Conservation (phyloP, 306 rosid species). For the Sechiopsis laciniata region DNA sequence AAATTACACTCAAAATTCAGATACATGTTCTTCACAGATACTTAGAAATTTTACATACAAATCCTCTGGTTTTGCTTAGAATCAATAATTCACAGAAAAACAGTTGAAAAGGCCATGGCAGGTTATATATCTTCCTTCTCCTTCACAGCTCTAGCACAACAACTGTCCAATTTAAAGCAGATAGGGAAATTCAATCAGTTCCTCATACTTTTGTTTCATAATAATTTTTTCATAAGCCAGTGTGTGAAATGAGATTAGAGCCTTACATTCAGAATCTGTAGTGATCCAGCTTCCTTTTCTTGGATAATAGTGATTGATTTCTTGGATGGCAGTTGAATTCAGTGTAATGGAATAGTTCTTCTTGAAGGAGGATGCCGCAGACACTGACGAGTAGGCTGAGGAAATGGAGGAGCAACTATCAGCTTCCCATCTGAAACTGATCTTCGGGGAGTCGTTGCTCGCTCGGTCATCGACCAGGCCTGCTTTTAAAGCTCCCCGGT, state of each 20-base stretch:
- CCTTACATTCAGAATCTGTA: conserved; percentile 82
- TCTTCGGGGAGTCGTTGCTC: conserved; percentile 68
- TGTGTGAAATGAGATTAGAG: not conserved
- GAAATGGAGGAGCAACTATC: conserved; percentile 73
- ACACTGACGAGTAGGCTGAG: conserved; percentile 48
- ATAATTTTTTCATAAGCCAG: not conserved
- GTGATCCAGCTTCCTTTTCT: conserved; percentile 88
- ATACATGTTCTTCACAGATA: not conserved
- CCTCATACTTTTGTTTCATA: conserved; percentile 3
- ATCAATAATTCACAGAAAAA: not conserved
- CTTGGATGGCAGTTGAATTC: conserved; percentile 31
- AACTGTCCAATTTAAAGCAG: conserved; percentile 39
- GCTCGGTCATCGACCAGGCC: conserved; percentile 47
- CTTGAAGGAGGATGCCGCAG: conserved; percentile 44
- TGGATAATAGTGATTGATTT: conserved; percentile 26
- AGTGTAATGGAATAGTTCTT: conserved; percentile 34
- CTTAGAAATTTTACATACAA: conserved; percentile 1
- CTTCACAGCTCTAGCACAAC: conserved; percentile 89
- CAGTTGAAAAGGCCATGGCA: not conserved
- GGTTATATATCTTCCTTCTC: conserved; percentile 1
- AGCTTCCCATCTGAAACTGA: conserved; percentile 84
- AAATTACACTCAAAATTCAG: conserved; percentile 9
- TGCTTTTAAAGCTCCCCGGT: conserved; percentile 47
- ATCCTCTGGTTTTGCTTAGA: conserved; percentile 2
- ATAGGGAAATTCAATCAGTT: conserved; percentile 14